Conservation (phyloP, 805 yeast species). For the Candida rishiriensis region DNA sequence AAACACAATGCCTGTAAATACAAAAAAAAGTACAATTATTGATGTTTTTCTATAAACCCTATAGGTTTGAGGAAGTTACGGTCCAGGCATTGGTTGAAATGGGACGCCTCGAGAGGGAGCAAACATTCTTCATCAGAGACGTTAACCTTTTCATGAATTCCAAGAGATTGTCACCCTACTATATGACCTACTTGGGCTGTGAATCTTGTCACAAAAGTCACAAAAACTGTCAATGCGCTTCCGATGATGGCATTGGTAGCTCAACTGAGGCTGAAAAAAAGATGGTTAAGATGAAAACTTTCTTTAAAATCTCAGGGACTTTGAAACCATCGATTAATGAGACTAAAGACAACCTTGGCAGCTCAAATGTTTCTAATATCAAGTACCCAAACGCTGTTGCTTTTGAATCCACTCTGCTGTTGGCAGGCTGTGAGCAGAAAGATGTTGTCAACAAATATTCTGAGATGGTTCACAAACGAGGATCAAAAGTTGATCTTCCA, state of each 20-base stretch:
- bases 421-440: background rate
- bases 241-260: background rate
- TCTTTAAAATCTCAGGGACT: background rate
- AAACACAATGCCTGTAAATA: too few species aligned
- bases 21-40: too few species aligned
- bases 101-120: too few species aligned
- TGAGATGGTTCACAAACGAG: background rate
- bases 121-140: background rate
- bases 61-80: background rate
- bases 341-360: too few species aligned
- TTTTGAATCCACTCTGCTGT: background rate
- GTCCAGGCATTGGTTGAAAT: too few species aligned
- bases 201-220: background rate
- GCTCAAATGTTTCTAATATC: background rate
- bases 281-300: background rate
- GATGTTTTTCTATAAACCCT: background rate
- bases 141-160: background rate
- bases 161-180: background rate
- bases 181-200: background rate
- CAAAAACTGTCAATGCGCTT: background rate
- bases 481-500: background rate
- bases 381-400: too few species aligned
- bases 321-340: background rate
- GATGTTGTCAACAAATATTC: background rate
- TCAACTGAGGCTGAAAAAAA: background rate